Evolutionary conservation across 768 basidiomycete species (phyloP), one percentile per base, ranked within the genome.

Genomic region (Rhizopogon salebrosus): DNA sequence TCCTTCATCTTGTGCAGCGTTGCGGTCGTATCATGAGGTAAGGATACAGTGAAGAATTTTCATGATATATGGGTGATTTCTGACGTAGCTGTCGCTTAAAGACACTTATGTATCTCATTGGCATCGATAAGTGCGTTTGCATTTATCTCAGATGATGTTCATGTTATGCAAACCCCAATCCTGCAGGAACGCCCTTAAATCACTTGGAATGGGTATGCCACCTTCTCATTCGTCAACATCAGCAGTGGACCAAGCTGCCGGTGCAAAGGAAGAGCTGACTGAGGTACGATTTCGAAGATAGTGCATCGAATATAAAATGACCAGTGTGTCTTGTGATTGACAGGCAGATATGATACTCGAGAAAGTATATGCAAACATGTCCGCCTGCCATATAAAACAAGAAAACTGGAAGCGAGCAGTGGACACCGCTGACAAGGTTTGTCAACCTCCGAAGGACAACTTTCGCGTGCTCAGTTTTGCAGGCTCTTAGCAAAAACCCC

Each of bases 341-440:
- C 34, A 92, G 90, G 76, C 83, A 18, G 91, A 92, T 64, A 73
- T 83, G 9, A 75, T 91, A 36, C 66, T 89, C 18, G 89, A 89
- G 68, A 92, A 87, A 72, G 82, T 92, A 41, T 89, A 92, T 57
- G 80, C 87, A 3, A 93, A 93, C 52, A 87, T 89, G 86, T 81
- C 85, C 3, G 89, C 88, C 5, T 90, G 89, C 59, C 88, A 92
- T 64, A 70, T 92, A 62, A 91, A 89, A 68, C 81, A 82, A 46
- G 74, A 75, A 42, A 93, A 90, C 62, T 93, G 87, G 87, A 80
- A 82, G 61, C 81, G 91, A 13, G 86, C 84, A 0, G 64, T 80
- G 48, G 88, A 92, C 59, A 84, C 88, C n/a, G 88, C 91, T 22
- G 83, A 92, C 60, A 87, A 92, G 77, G 89, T 79, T 40, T 14